Base-by-base conservation (phyloP, 108 stramenopile genomes). In the Parietichytrium sp. region DNA sequence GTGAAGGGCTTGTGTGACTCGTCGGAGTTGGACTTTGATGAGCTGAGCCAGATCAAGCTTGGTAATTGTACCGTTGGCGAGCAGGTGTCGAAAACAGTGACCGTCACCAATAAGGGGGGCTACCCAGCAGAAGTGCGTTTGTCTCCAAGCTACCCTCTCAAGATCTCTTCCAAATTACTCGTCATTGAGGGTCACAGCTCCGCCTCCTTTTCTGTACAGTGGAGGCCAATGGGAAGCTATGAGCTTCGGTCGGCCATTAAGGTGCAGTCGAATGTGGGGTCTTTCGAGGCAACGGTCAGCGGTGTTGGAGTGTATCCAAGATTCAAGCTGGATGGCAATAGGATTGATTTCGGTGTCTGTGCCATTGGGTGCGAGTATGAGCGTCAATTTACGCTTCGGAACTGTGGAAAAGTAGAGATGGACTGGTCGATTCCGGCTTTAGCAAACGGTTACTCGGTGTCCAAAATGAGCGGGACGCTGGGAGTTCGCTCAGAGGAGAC, bases 201-300 rank as follows among this genome's bases (percentile, higher is more conserved):
- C 0, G 61, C 6, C 6, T 45, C 61, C 10, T 72, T 72, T 2
- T 10, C 33, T 6, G 42, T 72, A 7, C 36, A 42, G 2, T 72
- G 61, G 61, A 72, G 45, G 42, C 61, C 61, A 10, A 31, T 72
- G 29, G 61, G 61, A 8, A 25, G 61, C 42, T 72, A 72, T 42
- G 61, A 72, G 42, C 61, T 72, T n/a, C 61, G 61, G 33, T 33
- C 38, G 6, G 45, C 38, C 42, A 72, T 72, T 25, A 72, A 72
- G 20, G 38, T 25, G 33, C 61, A 10, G 8, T 25, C 61, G 15
- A 72, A 72, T 27, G 61, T 27, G 33, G 61, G 61, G 7, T 6
- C 25, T 2, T 72, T 72, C 2, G 61, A 72, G 23, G 45, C 45
- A 6, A 33, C 36, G 20, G 61, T 72, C 6, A 7, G 2, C 42